These are phyloP conservation scores for Mycogone perniciosa DNA, from an alignment of 2,329 filamentous ascomycete species.

Conservation along the genomic window DNA sequence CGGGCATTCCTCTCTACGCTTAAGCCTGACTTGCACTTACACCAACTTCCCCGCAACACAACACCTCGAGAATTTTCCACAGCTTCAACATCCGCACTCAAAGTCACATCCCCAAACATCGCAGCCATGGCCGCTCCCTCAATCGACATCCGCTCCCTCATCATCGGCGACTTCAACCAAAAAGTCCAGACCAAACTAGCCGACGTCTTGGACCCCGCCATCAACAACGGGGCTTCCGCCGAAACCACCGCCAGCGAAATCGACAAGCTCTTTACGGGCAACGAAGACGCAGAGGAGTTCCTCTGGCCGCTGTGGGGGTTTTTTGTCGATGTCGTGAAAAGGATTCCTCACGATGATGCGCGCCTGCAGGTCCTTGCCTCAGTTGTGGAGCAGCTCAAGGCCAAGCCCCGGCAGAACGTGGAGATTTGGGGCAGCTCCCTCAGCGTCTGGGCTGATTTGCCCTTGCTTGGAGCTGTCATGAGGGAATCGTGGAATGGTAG, in stretches of 20 bases:
- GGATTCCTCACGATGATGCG: conserved; percentile 22
- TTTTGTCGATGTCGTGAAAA: conserved; percentile 19
- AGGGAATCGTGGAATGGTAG: conserved; percentile 26
- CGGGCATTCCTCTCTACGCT: too few species aligned
- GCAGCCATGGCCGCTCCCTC: neutral
- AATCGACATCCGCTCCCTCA: neutral
- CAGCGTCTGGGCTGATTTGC: conserved; percentile 25
- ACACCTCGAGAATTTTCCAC: too few species aligned
- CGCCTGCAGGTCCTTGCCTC: conserved; percentile 20
- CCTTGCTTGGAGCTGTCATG: conserved; percentile 25
- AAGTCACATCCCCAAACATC: neutral
- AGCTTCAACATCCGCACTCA: neutral
- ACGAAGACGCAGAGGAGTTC: conserved; percentile 19
- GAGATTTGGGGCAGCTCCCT: conserved; percentile 23
- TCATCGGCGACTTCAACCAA: neutral
- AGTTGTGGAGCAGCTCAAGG: conserved; percentile 18
- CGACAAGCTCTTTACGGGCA: conserved; percentile 19
- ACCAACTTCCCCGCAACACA: too few species aligned
- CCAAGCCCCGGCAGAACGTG: conserved; percentile 18
- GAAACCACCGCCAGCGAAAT: conserved; percentile 19
- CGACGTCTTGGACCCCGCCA: conserved; percentile 19
- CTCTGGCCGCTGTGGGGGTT: conserved; percentile 26
- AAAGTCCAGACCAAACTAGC: neutral
- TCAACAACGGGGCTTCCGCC: conserved; percentile 18
- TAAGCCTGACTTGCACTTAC: too few species aligned